These are phyloP conservation scores for Lasiodiplodia sp. DNA, from an alignment of 2,329 filamentous ascomycete species.

Conservation along the genomic window DNA sequence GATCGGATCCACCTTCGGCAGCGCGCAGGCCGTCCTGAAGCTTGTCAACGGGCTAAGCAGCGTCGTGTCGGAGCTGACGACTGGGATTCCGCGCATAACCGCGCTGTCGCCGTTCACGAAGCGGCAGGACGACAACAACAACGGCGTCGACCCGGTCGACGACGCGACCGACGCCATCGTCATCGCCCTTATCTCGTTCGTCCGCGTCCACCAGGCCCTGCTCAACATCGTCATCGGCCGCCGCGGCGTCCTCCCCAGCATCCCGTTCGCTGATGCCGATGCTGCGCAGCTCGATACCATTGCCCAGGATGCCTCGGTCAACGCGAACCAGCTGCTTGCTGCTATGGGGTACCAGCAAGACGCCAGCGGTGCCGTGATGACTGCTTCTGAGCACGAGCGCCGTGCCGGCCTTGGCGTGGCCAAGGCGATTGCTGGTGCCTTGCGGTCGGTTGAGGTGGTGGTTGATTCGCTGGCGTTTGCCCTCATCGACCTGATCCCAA, in stretches of 20 bases:
- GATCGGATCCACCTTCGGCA: slow-evolving; percentile 16
- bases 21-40: slow-evolving; percentile 22
- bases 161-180: slow-evolving; percentile 30
- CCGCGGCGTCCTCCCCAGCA: slow-evolving; percentile 22
- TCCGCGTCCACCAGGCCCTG: slow-evolving; percentile 32
- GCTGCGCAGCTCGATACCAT: not conserved
- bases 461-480: slow-evolving; percentile 31
- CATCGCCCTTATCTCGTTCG: slow-evolving; percentile 30
- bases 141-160: not conserved
- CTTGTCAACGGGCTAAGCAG: slow-evolving; percentile 24
- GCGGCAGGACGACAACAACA: no score
- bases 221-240: slow-evolving; percentile 33
- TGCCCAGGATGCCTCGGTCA: not conserved
- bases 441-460: slow-evolving; percentile 28
- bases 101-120: slow-evolving; percentile 2
- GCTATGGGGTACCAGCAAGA: no score
- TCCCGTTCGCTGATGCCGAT: not conserved
- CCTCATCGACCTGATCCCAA: slow-evolving; percentile 29
- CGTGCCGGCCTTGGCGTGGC: slow-evolving; percentile 2
- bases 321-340: not conserved
- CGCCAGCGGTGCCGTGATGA: no score
- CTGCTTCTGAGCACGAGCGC: not conserved
- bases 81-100: not conserved
- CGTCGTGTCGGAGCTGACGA: not conserved
- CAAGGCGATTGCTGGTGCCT: slow-evolving; percentile 21